Evolutionary conservation across 1,284 basidiomycete genomes (phyloP), one percentile per base, ranked within the genome.

Genomic region (Sphaerobolus stellatus): DNA sequence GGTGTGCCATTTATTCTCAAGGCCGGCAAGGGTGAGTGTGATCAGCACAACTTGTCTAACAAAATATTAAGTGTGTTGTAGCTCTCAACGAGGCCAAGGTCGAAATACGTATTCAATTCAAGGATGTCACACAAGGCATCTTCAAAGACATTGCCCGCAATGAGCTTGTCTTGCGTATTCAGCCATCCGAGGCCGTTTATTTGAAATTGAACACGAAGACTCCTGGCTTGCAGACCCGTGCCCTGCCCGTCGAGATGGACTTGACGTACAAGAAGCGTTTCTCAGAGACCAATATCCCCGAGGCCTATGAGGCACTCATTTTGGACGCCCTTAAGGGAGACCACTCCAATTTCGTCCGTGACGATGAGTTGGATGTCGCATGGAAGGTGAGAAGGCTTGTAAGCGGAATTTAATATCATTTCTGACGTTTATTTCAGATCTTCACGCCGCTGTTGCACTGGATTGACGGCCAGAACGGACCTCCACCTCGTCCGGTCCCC

Each of bases 1-100:
- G 94, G 94, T 58, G 94, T 98, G 3, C 94, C 94, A 0, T 98
- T 98, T 77, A 93, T 98, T 65, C 81, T 98, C 65, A 97, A 94
- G 75, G 94, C 94, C 29, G 94, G 94, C 56, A 98, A 98, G 81
- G 94, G 93, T 93, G 57, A 56, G 76, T 64, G 25, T 8, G 24
- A 24, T 28, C 18, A 4, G 8, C 11, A 11, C 14, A 18, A n/a
- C 41, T 22, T 43, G 41, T 38, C 22, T 22, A 48, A 18, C 50
- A 47, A n/a, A n/a, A n/a, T n/a, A n/a, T n/a, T n/a, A n/a, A 11
- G 20, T 36, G 22, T 30, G 31, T 45, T 34, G 33, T 62, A 95
- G 94, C 94, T 9, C 76, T 98, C 57, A 96, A 97, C 75, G 94
- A 97, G 74, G 90, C 92, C 68, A 98, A 98, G 76, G 94, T 97